Base-by-base conservation (phyloP, 371 early-diverging fungal genomes). In the Syncephalastrum contaminatum region DNA sequence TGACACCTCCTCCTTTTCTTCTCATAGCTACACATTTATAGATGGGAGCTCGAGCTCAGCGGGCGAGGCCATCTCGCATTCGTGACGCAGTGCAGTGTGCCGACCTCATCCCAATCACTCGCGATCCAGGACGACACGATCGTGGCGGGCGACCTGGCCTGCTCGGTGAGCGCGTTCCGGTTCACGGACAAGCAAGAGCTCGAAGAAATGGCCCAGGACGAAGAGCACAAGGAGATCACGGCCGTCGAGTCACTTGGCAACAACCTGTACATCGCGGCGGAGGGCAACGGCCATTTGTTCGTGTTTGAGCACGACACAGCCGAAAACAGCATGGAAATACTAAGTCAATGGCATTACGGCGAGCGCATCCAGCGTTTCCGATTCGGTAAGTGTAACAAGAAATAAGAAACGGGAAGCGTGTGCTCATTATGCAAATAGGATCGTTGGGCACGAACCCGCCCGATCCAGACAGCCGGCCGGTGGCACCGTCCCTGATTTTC, bases 321-420 rank as follows among this genome's bases (percentile, higher is more conserved):
- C 5, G 70, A 68, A 25, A 67, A 60, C 6, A 71, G 67, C 27
- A 61, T 84, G 56, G 80, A 82, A 43, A 76, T 84, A 15, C 74
- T 79, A 48, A 94, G 88, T 39, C 72, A 83, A 52, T 92, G 84
- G 81, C 94, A 94, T 63, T 51, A 93, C 21, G 95, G 95, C n/a
- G 94, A 94, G 52, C 67, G 74, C 25, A 81, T 97, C 48, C 92
- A 91, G 55, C 80, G 85, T 4, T 83, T 95, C 59, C 72, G 87
- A 43, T 77, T 76, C 54, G 96, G 92, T 84, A 73, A 60, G 56
- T 1, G 1, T 15, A 30, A 30, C 0, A 10, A 13, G 27, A 58
- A 39, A 22, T n/a, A n/a, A n/a, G n/a, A n/a, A 42, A 40, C 36
- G 13, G 41, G 15, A 15, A 30, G 19, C 40, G 4, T 61, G 50